Base-by-base conservation (phyloP, 345 rosid genomes). In the Salix dunnii region DNA sequence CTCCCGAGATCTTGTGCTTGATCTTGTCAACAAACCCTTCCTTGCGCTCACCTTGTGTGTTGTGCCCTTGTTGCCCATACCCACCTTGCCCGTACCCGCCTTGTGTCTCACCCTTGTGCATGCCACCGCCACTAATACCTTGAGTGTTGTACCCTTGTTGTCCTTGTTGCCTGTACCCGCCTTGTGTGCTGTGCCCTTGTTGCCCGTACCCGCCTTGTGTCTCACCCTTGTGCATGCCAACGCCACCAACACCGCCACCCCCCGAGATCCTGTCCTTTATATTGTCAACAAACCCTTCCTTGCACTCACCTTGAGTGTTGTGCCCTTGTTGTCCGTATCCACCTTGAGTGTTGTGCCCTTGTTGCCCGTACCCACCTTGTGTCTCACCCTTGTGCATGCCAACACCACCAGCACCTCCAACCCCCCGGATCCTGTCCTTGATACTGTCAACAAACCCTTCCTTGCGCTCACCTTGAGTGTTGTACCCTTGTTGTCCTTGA, bases 201-300 rank as follows among this genome's bases (percentile, higher is more conserved):
- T 31, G 25, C 2, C 20, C 40, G 48, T 68, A 58, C n/a, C 75
- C 61, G 12, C 21, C 68, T 8, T 70, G 40, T 35, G 33, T 23
- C 6, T 77, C 64, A 0, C 9, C 33, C 64, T 82, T 75, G 70
- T 78, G 77, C 38, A 82, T 86, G 14, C 38, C 62, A 5, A n/a
- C n/a, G n/a, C n/a, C 36, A 33, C 36, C 36, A 33, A 33, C 36
- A 33, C 35, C 35, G 5, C 36, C 36, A 33, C 36, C 36, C 0
- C 91, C 88, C 12, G 77, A 87, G 85, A 89, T 78, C 85, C 86
- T 80, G 67, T 80, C 85, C 82, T 86, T 86, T 25, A 86, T 38
- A 86, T 87, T 84, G 51, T 85, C 88, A 20, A 84, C 3, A 0
- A 82, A 27, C 3, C 92, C 92, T 76, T 84, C 91, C 82, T 89